A percentile compares a stretch with the other conserved stretches of the same genome.
These are phyloP conservation scores for Seiridium cupressi DNA, from an alignment of 2,329 filamentous ascomycete genomes.

Conservation along the genomic window DNA sequence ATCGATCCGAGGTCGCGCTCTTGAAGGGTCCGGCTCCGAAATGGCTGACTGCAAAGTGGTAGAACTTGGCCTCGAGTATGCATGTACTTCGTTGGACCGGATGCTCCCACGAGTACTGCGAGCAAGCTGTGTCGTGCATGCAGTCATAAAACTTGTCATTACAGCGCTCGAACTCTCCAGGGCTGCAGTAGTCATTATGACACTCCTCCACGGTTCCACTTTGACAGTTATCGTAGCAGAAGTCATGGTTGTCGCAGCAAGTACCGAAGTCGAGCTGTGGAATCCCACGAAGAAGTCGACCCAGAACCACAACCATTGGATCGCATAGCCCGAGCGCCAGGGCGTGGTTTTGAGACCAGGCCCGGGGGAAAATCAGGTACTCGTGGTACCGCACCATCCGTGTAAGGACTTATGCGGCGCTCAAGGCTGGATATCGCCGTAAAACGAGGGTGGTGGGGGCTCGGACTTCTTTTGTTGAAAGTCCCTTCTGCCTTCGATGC, in stretches of 20 bases:
- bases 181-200: background rate
- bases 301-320: slow-evolving; percentile 5
- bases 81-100: background rate
- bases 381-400: background rate
- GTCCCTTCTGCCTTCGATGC: background rate
- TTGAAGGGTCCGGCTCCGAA: background rate
- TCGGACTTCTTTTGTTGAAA: background rate
- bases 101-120: background rate
- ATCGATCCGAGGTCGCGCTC: background rate
- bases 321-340: background rate
- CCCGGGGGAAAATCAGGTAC: background rate
- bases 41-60: background rate
- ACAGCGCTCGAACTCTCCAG: background rate
- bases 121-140: background rate
- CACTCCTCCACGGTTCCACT: background rate
- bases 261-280: background rate
- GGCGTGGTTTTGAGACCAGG: background rate
- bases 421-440: background rate
- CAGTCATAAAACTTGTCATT: background rate
- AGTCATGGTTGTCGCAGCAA: background rate
- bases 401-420: background rate
- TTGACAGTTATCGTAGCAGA: background rate
- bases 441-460: background rate
- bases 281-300: background rate
- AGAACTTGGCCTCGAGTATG: background rate